Evolutionary conservation across 2,329 filamentous ascomycete genomes (phyloP).

Genomic region (Alternaria dauci): DNA sequence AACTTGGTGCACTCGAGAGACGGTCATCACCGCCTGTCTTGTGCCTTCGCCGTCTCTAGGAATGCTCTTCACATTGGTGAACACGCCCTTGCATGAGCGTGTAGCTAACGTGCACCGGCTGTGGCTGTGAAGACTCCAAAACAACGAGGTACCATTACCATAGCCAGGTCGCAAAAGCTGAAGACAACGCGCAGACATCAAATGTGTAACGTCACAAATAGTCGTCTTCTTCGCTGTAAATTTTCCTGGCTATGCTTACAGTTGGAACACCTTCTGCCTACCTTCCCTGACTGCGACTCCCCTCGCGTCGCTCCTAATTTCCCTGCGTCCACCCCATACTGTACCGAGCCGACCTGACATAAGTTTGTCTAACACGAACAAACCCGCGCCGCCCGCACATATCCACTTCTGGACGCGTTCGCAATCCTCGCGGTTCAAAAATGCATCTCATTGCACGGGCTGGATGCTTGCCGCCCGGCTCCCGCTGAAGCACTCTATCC

Average conservation of each 20-base stretch:
- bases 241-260: neutral
- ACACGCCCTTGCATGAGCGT: too few species aligned
- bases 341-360: neutral
- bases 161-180: neutral
- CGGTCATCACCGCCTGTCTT: neutral
- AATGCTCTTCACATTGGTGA: neutral
- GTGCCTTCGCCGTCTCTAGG: neutral
- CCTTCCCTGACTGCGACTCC: neutral
- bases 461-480: conserved; percentile 11
- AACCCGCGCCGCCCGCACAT: conserved; percentile 1
- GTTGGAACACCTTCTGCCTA: neutral
- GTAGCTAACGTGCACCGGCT: too few species aligned
- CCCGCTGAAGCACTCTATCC: conserved; percentile 12
- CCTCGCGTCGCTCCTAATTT: neutral
- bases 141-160: neutral
- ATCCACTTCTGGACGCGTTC: neutral
- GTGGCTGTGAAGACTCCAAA: neutral
- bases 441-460: conserved; percentile 5
- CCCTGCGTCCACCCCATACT: neutral
- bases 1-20: neutral
- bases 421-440: conserved; percentile 5
- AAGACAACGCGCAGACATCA: neutral
- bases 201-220: neutral
- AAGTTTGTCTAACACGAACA: neutral
- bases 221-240: neutral